phyloP scores from a whole-genome alignment of 495 filamentous ascomycete species.

The Hypoxylon fragiforme region DNA sequence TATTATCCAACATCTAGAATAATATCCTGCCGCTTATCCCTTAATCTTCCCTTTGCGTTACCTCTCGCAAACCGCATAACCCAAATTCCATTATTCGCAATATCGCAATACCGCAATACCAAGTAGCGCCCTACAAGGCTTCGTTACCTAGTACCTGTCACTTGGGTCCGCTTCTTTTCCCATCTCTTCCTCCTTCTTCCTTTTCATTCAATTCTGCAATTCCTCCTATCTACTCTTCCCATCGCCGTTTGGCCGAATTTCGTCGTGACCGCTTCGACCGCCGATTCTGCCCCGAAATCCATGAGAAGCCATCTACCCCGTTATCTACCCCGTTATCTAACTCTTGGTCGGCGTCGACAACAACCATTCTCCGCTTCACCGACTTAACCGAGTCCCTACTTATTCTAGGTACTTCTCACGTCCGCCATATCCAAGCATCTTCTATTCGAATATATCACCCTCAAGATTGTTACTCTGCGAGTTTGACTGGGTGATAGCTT shows the following conservation, averaged over 20 bases:
- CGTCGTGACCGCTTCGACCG: conserved; percentile 15
- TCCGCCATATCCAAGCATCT: too few relatives aligned
- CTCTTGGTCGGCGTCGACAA: background rate
- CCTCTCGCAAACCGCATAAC: conserved; percentile 2
- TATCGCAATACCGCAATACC: background rate
- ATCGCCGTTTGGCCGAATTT: conserved; percentile 10
- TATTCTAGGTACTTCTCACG: too few relatives aligned
- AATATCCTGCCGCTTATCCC: too few relatives aligned
- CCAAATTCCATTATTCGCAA: background rate
- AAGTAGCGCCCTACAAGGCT: conserved; percentile 9
- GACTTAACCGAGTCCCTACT: background rate
- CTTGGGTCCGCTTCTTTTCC: conserved; percentile 3
- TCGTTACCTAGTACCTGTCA: conserved; percentile 10
- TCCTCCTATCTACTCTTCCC: conserved; percentile 1
- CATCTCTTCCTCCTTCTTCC: background rate
- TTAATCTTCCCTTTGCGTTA: background rate
- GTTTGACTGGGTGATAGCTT: conserved; percentile 1
- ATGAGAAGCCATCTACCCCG: background rate
- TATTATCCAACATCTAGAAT: too few relatives aligned
- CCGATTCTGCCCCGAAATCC: conserved; percentile 1
- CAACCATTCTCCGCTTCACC: background rate
- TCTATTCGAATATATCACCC: background rate
- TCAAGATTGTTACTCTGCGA: conserved; percentile 2
- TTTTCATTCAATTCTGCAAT: too few relatives aligned
- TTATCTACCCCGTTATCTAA: too few relatives aligned